A percentile compares a stretch with the other conserved stretches of the same genome.
phyloP scores from a whole-genome alignment of 2,329 filamentous ascomycete genomes.

The Septoria linicola region DNA sequence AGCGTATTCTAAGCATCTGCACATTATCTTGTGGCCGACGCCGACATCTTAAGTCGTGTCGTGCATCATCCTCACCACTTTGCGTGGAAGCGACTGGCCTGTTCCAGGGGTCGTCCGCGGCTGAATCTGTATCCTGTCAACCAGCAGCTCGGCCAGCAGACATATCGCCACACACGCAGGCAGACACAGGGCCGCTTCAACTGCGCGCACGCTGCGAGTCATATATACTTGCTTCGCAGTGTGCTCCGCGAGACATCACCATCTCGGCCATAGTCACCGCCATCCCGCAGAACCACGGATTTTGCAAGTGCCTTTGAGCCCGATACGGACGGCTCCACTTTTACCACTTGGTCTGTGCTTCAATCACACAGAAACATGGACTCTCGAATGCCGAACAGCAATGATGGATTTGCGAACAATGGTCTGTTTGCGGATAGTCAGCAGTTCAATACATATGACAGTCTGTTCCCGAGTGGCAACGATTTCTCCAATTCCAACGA shows the following conservation, averaged over 20 bases:
- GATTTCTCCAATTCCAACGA: slow-evolving; percentile 30
- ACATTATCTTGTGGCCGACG: slow-evolving; percentile 18
- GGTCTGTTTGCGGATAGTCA: slow-evolving; percentile 34
- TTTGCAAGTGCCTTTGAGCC: slow-evolving; percentile 12
- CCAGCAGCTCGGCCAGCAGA: slow-evolving; percentile 5
- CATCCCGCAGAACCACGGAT: slow-evolving; percentile 8
- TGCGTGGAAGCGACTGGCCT: slow-evolving; percentile 12
- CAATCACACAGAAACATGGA: slow-evolving; percentile 8
- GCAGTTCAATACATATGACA: slow-evolving; percentile 35
- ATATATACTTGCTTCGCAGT: slow-evolving; percentile 10
- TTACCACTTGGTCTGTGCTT: slow-evolving; percentile 4
- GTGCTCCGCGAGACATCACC: slow-evolving; percentile 13
- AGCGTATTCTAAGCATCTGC: slow-evolving; percentile 19
- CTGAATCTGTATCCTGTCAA: slow-evolving; percentile 10
- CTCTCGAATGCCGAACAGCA: slow-evolving; percentile 9
- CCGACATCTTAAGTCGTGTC: slow-evolving; percentile 29
- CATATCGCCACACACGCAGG: slow-evolving; percentile 1
- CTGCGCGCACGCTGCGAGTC: slow-evolving; percentile 12
- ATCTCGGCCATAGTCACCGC: slow-evolving; percentile 14
- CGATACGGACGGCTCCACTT: slow-evolving; percentile 9
- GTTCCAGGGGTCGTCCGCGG: slow-evolving; percentile 12
- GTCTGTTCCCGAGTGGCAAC: slow-evolving; percentile 32
- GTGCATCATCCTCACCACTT: slow-evolving; percentile 18
- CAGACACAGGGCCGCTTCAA: slow-evolving; percentile 3
- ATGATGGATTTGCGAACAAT: slow-evolving; percentile 32